These are phyloP conservation scores for Thalassiosira pacifica DNA, from an alignment of 352 stramenopile species.

Conservation along the genomic window DNA sequence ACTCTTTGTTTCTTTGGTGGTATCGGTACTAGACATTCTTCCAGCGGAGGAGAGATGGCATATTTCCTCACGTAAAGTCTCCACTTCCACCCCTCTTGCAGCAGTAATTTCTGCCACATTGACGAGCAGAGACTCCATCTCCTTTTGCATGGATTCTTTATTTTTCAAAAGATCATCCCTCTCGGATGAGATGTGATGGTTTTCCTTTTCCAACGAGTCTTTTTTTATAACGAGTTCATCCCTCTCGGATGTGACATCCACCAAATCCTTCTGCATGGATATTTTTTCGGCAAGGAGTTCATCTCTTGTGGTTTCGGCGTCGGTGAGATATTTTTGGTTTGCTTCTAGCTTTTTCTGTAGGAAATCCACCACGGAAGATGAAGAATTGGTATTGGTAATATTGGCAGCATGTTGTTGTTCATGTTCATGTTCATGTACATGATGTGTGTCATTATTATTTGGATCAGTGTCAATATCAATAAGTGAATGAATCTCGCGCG, in stretches of 20 bases:
- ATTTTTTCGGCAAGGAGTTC: not conserved
- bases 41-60: too few relatives aligned
- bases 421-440: too few relatives aligned
- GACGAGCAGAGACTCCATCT: not conserved
- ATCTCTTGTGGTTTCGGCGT: not conserved
- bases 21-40: too few relatives aligned
- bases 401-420: too few relatives aligned
- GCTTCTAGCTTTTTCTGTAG: not conserved
- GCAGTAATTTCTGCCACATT: not conserved
- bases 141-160: not conserved
- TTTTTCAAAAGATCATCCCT: not conserved
- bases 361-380: not conserved
- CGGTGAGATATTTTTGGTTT: not conserved
- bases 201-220: too few relatives aligned
- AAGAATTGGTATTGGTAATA: not conserved
- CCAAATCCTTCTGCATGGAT: not conserved
- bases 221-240: too few relatives aligned
- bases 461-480: not conserved
- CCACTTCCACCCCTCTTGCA: not conserved
- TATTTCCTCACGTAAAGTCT: not conserved
- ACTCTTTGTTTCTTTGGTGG: too few relatives aligned
- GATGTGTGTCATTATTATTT: too few relatives aligned
- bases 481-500: not conserved
- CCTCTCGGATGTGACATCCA: not conserved
- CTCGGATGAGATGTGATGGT: too few relatives aligned